Percentiles rank a stretch among this genome's conserved stretches.
Conservation (phyloP, 78 protist species). For the Dictyostelium purpureum region DNA sequence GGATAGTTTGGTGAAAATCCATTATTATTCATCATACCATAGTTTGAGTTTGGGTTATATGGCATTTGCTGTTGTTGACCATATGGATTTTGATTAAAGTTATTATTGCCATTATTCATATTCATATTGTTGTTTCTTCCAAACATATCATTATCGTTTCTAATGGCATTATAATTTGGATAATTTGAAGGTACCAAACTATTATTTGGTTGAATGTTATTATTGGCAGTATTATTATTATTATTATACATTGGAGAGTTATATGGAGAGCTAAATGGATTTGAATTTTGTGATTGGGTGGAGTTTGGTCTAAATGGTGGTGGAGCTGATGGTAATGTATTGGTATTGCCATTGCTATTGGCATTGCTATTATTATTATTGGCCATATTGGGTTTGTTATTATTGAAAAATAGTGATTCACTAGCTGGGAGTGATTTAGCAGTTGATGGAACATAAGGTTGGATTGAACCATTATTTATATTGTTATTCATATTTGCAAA, state of each 20-base stretch:
- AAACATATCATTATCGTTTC: not conserved
- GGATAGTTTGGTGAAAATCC: not conserved
- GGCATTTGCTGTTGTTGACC: not conserved
- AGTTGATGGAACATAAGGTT: not conserved
- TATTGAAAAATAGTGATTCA: not conserved
- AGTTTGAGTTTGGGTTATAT: not conserved
- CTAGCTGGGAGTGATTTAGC: not conserved
- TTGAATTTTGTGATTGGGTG: not conserved
- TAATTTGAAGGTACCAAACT: not conserved
- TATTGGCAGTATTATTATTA: not conserved
- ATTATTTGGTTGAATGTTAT: not conserved
- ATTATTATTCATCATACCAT: conserved; percentile 11
- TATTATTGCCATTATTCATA: not conserved
- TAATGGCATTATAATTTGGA: conserved; percentile 16
- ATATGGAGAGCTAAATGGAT: not conserved
- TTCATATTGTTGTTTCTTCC: not conserved
- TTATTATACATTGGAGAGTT: not conserved
- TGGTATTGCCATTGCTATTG: not conserved
- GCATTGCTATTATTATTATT: not conserved
- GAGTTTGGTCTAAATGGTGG: conserved; percentile 8
- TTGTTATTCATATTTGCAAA: not conserved
- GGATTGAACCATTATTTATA: not conserved
- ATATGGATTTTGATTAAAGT: not conserved
- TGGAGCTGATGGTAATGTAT: not conserved
- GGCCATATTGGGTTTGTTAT: not conserved